These are phyloP conservation scores for Salvia splendens DNA, from an alignment of 257 asterid genomes.

Conservation along the genomic window DNA sequence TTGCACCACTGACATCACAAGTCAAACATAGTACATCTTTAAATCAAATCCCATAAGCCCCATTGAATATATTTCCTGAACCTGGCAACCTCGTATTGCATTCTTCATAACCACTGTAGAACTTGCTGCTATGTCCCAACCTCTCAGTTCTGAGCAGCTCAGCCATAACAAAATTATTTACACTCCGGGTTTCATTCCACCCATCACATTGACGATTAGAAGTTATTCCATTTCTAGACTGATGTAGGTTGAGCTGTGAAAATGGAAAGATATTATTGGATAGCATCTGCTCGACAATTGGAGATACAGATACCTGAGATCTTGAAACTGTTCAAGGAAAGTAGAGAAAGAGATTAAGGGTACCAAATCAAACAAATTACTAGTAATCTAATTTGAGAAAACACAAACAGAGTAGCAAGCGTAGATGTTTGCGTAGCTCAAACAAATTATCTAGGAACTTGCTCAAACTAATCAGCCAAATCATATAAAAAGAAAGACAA, in stretches of 20 bases:
- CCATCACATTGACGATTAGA: constrained; percentile 87
- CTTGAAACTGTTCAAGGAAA: constrained; percentile 58
- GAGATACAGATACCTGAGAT: constrained; percentile 90
- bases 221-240: constrained; percentile 57
- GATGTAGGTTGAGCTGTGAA: constrained; percentile 59
- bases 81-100: constrained; percentile 62
- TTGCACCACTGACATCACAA: constrained; percentile 19
- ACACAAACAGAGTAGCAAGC: neutral
- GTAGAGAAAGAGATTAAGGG: constrained; percentile 23
- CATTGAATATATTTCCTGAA: constrained; percentile 69
- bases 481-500: neutral
- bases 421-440: neutral
- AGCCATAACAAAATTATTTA: constrained; percentile 62
- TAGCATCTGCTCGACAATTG: constrained; percentile 64
- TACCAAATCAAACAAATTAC: constrained; percentile 3
- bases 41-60: constrained; percentile 72
- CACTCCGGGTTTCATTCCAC: constrained; percentile 70
- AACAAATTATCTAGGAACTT: neutral
- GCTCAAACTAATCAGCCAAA: neutral
- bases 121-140: constrained; percentile 56
- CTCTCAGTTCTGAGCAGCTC: constrained; percentile 73
- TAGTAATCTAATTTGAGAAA: neutral
- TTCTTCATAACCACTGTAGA: constrained; percentile 73
- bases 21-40: neutral
- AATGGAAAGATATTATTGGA: constrained; percentile 59